Evolutionary conservation across 331 rosid species (phyloP).

Genomic region (Quercus phellos): DNA sequence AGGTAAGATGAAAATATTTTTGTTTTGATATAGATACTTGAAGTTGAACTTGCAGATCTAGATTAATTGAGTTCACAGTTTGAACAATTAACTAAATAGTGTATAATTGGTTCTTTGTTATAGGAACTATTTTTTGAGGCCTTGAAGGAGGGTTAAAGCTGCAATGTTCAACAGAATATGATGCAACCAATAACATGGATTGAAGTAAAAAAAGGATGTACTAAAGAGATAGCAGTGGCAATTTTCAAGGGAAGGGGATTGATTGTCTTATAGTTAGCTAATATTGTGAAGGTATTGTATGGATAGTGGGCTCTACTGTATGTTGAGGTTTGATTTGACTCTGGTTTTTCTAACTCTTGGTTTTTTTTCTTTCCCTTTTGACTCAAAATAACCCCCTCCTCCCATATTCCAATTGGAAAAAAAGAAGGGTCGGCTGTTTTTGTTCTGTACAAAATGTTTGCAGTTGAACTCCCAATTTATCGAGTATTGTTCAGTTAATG

Average conservation of each 20-base stretch:
- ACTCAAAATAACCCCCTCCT: conserved; percentile 2
- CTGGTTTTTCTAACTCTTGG: not conserved
- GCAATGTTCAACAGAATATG: conserved; percentile 23
- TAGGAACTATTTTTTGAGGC: conserved; percentile 48
- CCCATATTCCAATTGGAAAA: not conserved
- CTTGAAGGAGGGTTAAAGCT: conserved; percentile 42
- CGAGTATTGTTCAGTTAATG: not conserved
- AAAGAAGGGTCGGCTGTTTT: not conserved
- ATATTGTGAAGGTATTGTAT: not conserved
- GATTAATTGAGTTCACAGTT: not conserved
- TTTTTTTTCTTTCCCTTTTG: not conserved
- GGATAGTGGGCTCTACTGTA: not conserved
- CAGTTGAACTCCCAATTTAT: not conserved
- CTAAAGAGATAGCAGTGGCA: not conserved
- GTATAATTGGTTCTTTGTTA: not conserved
- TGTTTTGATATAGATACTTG: conserved; percentile 6
- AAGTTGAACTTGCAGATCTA: not conserved
- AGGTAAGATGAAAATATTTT: conserved; percentile 34
- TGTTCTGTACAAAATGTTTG: not conserved
- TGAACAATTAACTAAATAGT: not conserved
- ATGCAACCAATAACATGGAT: not conserved
- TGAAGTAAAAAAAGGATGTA: conserved; percentile 8
- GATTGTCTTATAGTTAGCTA: not conserved
- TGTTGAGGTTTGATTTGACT: not conserved
- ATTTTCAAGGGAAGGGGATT: not conserved